Evolutionary conservation across 306 rosid genomes (phyloP), one percentile per base, ranked within the genome.

Genomic region (Vigna angularis): DNA sequence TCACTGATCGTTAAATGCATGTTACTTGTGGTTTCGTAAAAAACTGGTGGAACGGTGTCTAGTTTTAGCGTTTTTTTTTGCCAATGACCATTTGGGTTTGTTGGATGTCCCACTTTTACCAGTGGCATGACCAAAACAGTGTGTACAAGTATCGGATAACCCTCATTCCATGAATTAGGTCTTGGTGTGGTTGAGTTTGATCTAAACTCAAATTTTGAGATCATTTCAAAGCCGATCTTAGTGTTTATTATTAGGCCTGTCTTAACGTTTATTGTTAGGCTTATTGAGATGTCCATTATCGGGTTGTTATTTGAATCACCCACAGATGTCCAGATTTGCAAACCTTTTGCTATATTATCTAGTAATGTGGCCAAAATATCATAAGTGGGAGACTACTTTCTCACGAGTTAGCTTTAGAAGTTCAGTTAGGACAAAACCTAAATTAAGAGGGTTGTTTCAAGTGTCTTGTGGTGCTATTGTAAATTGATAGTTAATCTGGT

Each of bases 371-470:
- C 7, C 34, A 17, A 9, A 12, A 24, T 24, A 26, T 36, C 28
- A 0, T 57, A 59, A 59, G 66, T 28, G 5, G 6, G 40, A 59
- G n/a, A 28, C 40, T 6, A 13, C 11, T 59, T 15, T 59, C 64
- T 6, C 64, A 58, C 26, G 64, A 58, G 64, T 32, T 26, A 24
- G 17, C 38, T 26, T 58, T 58, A 24, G 2, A 10, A 34, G 64
- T 26, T 58, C 0, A 5, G 38, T 24, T 12, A 4, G 17, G 18
- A 4, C 3, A n/a, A 26, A 58, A 26, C 9, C 12, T 2, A 14
- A 59, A 30, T 30, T 59, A 28, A 59, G 8, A 59, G 76, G 32
- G 44, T 71, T 72, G 24, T 36, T 68, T 73, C 80, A 28, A 34
- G 24, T 44, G 64, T 51, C 18, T 55, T 51, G 66, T 66, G 15